Percentiles rank a stretch among this genome's conserved stretches.
These are phyloP conservation scores for Saccharomyces pastorianus DNA, from an alignment of 1,139 yeast species.

Conservation along the genomic window DNA sequence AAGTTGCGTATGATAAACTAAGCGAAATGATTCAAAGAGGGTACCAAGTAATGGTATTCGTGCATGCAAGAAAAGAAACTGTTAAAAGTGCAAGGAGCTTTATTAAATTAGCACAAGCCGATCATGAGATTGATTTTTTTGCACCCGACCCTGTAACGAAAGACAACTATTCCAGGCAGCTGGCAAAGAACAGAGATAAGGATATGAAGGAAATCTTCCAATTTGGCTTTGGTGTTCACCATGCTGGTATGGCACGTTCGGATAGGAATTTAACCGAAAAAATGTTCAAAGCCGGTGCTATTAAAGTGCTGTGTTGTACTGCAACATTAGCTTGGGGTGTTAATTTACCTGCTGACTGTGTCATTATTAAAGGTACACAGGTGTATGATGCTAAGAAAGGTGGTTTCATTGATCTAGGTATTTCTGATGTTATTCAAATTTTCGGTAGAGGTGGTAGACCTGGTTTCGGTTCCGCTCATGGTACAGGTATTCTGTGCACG, in stretches of 20 bases:
- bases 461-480: conserved; percentile 75
- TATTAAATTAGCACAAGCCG: conserved; percentile 60
- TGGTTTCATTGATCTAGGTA: conserved; percentile 87
- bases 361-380: no score
- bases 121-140: conserved; percentile 49
- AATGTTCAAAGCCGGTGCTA: conserved; percentile 77
- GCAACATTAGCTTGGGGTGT: conserved; percentile 39
- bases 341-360: no score
- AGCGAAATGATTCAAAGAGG: conserved; percentile 60
- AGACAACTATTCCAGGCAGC: conserved; percentile 51
- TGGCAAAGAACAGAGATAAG: conserved; percentile 64
- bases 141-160: conserved; percentile 43
- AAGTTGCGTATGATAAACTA: conserved; percentile 68
- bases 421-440: conserved; percentile 93
- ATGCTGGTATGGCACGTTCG: conserved; percentile 91
- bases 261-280: conserved; percentile 87
- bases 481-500: conserved; percentile 34
- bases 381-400: conserved; percentile 67
- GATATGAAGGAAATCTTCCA: conserved; percentile 77
- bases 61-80: conserved; percentile 91
- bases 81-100: conserved; percentile 71
- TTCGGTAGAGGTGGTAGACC: conserved; percentile 99
- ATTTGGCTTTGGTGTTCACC: conserved; percentile 87
- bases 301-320: conserved; percentile 88
- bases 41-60: conserved; percentile 93